Conservation (phyloP, 2,329 filamentous ascomycete species). For the Pseudofabraea citricarpa region DNA sequence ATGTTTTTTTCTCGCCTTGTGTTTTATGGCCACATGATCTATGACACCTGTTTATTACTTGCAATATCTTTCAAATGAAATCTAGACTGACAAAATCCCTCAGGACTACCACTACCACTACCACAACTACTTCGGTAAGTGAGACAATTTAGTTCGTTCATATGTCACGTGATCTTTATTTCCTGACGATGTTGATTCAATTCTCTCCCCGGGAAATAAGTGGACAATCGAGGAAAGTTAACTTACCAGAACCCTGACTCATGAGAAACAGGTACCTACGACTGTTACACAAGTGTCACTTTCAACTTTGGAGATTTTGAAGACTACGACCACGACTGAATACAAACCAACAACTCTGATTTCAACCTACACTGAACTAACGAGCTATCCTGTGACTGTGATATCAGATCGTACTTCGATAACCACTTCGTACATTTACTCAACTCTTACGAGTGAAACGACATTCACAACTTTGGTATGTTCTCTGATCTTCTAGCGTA, state of each 20-base stretch:
- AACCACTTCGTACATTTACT: neutral
- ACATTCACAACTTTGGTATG: neutral
- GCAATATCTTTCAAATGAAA: constrained; percentile 3
- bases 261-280: no score
- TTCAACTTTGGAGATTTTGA: no score
- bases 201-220: no score
- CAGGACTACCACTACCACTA: constrained; percentile 1
- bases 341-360: no score
- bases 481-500: neutral
- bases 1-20: neutral
- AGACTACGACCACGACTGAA: no score
- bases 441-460: neutral
- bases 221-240: no score
- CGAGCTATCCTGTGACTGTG: constrained; percentile 8
- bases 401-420: constrained; percentile 2
- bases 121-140: neutral
- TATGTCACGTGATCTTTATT: no score
- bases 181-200: no score
- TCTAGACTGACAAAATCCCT: constrained; percentile 3
- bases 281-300: no score
- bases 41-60: neutral
- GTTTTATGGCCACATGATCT: constrained; percentile 11
- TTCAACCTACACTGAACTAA: neutral
- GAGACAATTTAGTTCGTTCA: no score
- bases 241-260: no score